phyloP scores from a whole-genome alignment of 2,329 filamentous ascomycete genomes.

The Colletotrichum godetiae region DNA sequence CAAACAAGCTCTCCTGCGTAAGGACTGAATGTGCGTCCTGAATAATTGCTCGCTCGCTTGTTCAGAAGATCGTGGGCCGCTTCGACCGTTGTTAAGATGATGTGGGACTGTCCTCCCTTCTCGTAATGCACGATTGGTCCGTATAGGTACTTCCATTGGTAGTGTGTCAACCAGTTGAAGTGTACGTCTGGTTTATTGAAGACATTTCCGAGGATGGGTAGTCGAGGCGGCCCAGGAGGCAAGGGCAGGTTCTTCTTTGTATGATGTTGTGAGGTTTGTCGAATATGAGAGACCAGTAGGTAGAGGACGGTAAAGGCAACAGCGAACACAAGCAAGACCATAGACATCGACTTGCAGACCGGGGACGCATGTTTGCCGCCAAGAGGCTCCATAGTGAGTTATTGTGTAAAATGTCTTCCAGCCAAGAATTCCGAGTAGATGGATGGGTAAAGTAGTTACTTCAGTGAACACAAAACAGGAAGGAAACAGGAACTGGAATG shows the following conservation, averaged over 20 bases:
- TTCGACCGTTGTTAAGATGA: slow-evolving; percentile 19
- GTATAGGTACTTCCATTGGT: slow-evolving; percentile 11
- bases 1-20: neutral
- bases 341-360: neutral
- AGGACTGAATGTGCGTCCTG: neutral
- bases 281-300: neutral
- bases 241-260: neutral
- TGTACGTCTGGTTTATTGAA: slow-evolving; percentile 4
- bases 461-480: neutral
- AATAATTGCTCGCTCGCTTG: slow-evolving; percentile 17
- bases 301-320: neutral
- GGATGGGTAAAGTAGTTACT: too few relatives aligned
- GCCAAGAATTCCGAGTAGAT: neutral
- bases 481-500: neutral
- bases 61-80: slow-evolving; percentile 24
- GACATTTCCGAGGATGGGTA: slow-evolving; percentile 2
- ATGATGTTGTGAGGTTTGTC: neutral
- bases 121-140: slow-evolving; percentile 9
- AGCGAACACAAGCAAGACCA: neutral
- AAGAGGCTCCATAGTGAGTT: neutral
- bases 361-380: neutral
- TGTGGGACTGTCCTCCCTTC: neutral
- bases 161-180: slow-evolving; percentile 13
- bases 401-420: neutral
- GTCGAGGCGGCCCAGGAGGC: neutral